Evolutionary conservation across 176 grass and related monocot species (phyloP).

Genomic region (Triticum urartu): DNA sequence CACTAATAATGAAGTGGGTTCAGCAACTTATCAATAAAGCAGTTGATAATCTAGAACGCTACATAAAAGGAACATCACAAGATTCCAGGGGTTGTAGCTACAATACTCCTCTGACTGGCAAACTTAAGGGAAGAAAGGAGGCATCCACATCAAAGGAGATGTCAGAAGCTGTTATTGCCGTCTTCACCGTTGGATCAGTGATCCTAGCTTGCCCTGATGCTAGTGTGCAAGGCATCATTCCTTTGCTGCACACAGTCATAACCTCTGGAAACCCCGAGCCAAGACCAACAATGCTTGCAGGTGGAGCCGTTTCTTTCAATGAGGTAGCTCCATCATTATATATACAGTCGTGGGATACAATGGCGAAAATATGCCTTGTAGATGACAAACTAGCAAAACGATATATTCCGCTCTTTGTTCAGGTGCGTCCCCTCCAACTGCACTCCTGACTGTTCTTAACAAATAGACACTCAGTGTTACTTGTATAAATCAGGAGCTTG

Average conservation of each 20-base stretch:
- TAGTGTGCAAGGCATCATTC: constrained; percentile 57
- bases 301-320: constrained; percentile 63
- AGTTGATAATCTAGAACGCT: constrained; percentile 50
- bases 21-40: constrained; percentile 58
- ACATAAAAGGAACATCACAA: constrained; percentile 59
- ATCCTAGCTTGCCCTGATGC: constrained; percentile 76
- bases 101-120: constrained; percentile 56
- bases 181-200: constrained; percentile 89
- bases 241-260: constrained; percentile 83
- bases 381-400: constrained; percentile 86
- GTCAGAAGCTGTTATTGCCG: constrained; percentile 59
- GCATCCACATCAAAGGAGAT: constrained; percentile 42
- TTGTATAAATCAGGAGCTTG: constrained; percentile 77
- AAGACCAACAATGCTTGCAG: constrained; percentile 62
- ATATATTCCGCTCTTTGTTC: constrained; percentile 96
- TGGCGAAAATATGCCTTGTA: constrained; percentile 90
- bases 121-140: constrained; percentile 49
- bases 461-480: constrained; percentile 24
- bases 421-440: constrained; percentile 44
- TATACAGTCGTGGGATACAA: constrained; percentile 86
- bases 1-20: constrained; percentile 70
- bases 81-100: constrained; percentile 40
- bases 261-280: constrained; percentile 71
- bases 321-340: constrained; percentile 74
- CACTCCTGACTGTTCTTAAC: constrained; percentile 24